phyloP scores from a whole-genome alignment of 768 basidiomycete genomes.

The Auriscalpium orientale region DNA sequence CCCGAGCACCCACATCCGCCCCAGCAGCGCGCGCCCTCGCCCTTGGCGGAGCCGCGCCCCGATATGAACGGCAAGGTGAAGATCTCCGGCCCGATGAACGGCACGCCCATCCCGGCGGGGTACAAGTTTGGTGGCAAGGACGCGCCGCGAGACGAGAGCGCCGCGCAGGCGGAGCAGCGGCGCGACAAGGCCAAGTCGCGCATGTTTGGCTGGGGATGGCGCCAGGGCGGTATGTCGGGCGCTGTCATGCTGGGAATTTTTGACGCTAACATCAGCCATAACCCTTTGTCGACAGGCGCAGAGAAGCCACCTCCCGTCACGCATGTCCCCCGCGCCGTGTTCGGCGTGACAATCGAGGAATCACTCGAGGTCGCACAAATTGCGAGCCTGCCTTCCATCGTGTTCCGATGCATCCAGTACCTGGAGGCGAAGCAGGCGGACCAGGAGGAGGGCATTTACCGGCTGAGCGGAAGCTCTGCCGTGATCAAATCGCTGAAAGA shows the following conservation, averaged over 20 bases:
- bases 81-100: constrained; percentile 85
- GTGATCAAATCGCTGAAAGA: constrained; percentile 93
- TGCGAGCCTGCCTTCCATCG: constrained; percentile 85
- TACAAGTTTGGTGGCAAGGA: constrained; percentile 89
- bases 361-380: constrained; percentile 85
- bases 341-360: constrained; percentile 82
- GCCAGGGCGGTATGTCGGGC: constrained; percentile 26
- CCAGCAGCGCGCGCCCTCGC: constrained; percentile 33
- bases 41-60: constrained; percentile 39
- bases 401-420: constrained; percentile 94
- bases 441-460: constrained; percentile 96
- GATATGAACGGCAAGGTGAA: constrained; percentile 63
- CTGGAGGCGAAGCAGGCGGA: constrained; percentile 91
- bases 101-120: constrained; percentile 77
- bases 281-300: not conserved
- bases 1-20: constrained; percentile 29
- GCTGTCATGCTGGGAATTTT: not conserved
- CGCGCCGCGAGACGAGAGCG: constrained; percentile 24
- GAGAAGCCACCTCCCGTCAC: constrained; percentile 31
- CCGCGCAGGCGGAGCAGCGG: constrained; percentile 29
- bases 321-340: constrained; percentile 64
- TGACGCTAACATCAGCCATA: no score
- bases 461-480: constrained; percentile 88
- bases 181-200: constrained; percentile 90
- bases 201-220: constrained; percentile 80